A percentile compares a stretch with the other conserved stretches of the same genome.
phyloP scores from a whole-genome alignment of 2,329 filamentous ascomycete genomes.

The Cercospora zeina region DNA sequence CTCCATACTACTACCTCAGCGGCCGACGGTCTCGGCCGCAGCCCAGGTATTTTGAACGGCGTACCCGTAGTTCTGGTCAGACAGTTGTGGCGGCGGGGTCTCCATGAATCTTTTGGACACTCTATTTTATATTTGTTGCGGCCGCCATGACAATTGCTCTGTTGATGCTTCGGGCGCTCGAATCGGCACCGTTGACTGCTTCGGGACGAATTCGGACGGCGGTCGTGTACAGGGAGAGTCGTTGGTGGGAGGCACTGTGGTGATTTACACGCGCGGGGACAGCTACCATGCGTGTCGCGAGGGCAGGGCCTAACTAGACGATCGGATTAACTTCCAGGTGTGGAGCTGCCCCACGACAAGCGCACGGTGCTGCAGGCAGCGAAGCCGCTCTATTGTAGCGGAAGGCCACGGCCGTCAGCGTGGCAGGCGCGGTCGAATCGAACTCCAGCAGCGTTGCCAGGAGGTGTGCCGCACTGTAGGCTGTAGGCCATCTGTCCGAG shows the following conservation, averaged over 20 bases:
- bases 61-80: background rate
- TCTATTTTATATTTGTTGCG: background rate
- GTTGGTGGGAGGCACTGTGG: background rate
- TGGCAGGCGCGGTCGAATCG: background rate
- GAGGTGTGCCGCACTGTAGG: no score
- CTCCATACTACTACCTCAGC: background rate
- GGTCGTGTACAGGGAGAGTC: background rate
- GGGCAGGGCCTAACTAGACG: conserved; percentile 7
- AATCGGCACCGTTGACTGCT: background rate
- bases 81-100: background rate
- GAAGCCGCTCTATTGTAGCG: background rate
- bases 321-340: background rate
- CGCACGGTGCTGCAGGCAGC: background rate
- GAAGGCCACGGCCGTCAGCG: background rate
- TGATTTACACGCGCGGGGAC: background rate
- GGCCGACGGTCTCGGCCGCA: background rate
- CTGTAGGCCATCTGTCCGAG: conserved; percentile 2
- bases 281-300: background rate
- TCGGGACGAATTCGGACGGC: background rate
- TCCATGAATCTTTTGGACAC: background rate
- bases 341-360: background rate
- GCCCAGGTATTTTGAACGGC: background rate
- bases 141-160: background rate
- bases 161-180: background rate
- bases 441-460: background rate